Percentiles rank a stretch among this genome's conserved stretches.
These are phyloP conservation scores for Clonostachys byssicola DNA, from an alignment of 2,329 filamentous ascomycete genomes.

Conservation along the genomic window DNA sequence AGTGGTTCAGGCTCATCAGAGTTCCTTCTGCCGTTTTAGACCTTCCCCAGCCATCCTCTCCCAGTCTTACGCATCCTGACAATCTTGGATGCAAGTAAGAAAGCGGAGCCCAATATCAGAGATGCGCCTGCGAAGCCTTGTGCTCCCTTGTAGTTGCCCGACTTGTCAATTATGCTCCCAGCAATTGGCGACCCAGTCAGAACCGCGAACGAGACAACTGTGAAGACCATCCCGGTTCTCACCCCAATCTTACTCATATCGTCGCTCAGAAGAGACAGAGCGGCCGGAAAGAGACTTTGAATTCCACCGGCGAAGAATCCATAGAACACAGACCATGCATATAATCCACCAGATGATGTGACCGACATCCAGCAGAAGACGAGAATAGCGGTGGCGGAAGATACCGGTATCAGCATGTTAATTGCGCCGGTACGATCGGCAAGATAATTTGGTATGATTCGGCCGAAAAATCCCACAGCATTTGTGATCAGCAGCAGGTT, in stretches of 20 bases:
- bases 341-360: slow-evolving; percentile 16
- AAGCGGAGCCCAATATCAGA: no score
- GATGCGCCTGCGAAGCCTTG: no score
- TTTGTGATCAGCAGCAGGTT: slow-evolving; percentile 58
- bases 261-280: slow-evolving; percentile 36
- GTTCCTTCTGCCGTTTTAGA: no score
- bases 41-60: no score
- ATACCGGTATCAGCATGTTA: slow-evolving; percentile 48
- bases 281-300: slow-evolving; percentile 62
- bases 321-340: slow-evolving; percentile 59
- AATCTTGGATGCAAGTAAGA: no score
- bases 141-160: no score
- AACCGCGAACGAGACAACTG: slow-evolving; percentile 48
- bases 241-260: slow-evolving; percentile 50
- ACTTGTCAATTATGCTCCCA: slow-evolving; percentile 36
- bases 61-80: no score
- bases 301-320: slow-evolving; percentile 61
- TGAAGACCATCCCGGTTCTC: slow-evolving; percentile 57
- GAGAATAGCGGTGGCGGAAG: slow-evolving; percentile 38
- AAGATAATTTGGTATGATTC: slow-evolving; percentile 48
- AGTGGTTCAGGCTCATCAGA: no score
- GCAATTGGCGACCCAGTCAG: slow-evolving; percentile 51
- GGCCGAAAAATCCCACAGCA: slow-evolving; percentile 49
- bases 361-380: slow-evolving; percentile 53
- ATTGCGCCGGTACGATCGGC: slow-evolving; percentile 53